Evolutionary conservation across 1,284 basidiomycete genomes (phyloP), one percentile per base, ranked within the genome.

Genomic region (Fomitopsis betulina): DNA sequence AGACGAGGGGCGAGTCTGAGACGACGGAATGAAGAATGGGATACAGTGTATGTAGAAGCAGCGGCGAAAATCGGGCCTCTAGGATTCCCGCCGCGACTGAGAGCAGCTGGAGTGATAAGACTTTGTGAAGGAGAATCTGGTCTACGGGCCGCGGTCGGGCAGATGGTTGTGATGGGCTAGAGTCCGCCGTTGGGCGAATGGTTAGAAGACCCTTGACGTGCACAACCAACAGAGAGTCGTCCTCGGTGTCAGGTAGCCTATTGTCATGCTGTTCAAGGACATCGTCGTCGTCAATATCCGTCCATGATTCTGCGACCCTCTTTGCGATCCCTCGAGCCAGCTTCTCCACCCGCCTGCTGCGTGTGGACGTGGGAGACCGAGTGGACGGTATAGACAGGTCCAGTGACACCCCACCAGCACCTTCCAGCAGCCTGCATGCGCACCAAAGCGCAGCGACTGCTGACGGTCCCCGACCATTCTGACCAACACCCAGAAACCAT

Each of bases 401-500:
- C 9, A 86, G 69, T 10, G 73, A 74, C 2, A 87, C 71, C 1
- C 73, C 72, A 0, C 80, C 74, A 3, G 88, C 76, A 2, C 94
- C 94, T 62, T 92, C 87, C 55, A 96, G 70, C 0, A 96, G 71
- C 53, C 81, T 78, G 60, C 83, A 81, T 0, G 89, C 87, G 65
- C 90, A 90, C 91, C 93, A 96, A n/a, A 94, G 74, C 1, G 91
- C 91, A 0, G 92, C 83, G 1, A 85, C 85, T 3, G 86, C 79
- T 38, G 78, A 75, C 9, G 67, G 72, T 9, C 77, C 76, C 30
- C 71, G 73, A 32, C 78, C 73, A 57, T 70, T 67, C 57, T 75
- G 71, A 23, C 86, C 91, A 15, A 89, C 79, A 45, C 76, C 76
- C 12, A 85, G 66, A 65, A 97, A 93, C 85, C 93, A 93, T 64